Percentiles rank a stretch among this genome's conserved stretches.
phyloP scores from a whole-genome alignment of 2,329 filamentous ascomycete genomes.

The Penicillium rolfsii region DNA sequence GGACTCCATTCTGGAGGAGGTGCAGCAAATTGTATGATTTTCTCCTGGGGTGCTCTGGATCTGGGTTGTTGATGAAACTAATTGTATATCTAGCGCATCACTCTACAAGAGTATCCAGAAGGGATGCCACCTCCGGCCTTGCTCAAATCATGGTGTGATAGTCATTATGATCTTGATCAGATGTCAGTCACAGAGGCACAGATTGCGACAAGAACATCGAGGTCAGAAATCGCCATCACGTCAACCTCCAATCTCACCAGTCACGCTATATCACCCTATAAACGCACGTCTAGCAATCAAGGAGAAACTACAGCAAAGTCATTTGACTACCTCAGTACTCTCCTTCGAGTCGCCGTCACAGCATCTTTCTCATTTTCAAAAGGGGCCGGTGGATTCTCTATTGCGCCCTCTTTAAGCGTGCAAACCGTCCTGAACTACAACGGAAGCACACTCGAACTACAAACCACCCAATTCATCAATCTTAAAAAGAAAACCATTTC shows the following conservation, averaged over 20 bases:
- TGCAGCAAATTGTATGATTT: constrained; percentile 3
- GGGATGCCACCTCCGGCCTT: not conserved
- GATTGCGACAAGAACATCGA: not conserved
- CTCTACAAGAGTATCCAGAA: not conserved
- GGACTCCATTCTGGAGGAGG: not conserved
- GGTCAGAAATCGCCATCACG: not conserved
- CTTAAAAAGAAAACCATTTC: not conserved
- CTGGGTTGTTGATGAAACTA: not conserved
- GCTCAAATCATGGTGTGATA: constrained; percentile 1
- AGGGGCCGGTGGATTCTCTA: not conserved
- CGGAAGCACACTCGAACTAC: too few relatives aligned
- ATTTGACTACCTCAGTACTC: not conserved
- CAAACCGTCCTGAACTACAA: not conserved
- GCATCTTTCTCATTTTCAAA: constrained; percentile 3
- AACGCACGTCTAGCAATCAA: not conserved
- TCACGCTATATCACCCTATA: not conserved
- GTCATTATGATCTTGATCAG: not conserved
- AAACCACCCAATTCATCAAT: too few relatives aligned
- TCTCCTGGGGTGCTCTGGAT: not conserved
- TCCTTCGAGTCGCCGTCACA: not conserved
- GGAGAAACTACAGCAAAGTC: not conserved
- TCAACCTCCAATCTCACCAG: not conserved
- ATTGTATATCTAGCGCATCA: not conserved
- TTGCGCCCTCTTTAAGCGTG: constrained; percentile 1
- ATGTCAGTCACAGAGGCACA: not conserved